Percentiles rank a stretch among this genome's conserved stretches.
Evolutionary conservation across 2,329 filamentous ascomycete species (phyloP).

Genomic region (Fusarium metavorans): DNA sequence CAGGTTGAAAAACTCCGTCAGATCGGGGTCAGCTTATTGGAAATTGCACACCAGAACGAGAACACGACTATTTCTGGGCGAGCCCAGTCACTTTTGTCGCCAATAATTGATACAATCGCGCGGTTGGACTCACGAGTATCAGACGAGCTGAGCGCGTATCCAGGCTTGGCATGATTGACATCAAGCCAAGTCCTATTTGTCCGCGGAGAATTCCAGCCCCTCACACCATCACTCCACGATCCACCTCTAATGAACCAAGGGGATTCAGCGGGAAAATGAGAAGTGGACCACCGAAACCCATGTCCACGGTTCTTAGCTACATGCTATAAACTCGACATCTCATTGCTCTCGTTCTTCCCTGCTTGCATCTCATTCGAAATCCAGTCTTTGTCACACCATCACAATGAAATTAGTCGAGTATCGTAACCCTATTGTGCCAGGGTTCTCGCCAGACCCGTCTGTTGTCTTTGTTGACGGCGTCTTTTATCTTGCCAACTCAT

Average conservation of each 20-base stretch:
- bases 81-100: neutral
- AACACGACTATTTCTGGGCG: slow-evolving; percentile 7
- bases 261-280: neutral
- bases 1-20: slow-evolving; percentile 33
- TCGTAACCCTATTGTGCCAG: slow-evolving; percentile 22
- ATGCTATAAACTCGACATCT: neutral
- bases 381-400: neutral
- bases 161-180: neutral
- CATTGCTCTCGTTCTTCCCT: neutral
- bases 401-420: slow-evolving; percentile 3
- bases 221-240: neutral
- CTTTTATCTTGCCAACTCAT: slow-evolving; percentile 31
- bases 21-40: slow-evolving; percentile 17
- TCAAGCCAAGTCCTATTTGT: slow-evolving; percentile 4
- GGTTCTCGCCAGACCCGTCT: slow-evolving; percentile 28
- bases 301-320: neutral
- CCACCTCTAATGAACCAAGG: neutral
- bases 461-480: slow-evolving; percentile 26
- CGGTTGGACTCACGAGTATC: slow-evolving; percentile 24
- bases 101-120: slow-evolving; percentile 17
- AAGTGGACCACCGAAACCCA: neutral
- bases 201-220: slow-evolving; percentile 17
- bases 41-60: slow-evolving; percentile 18
- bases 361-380: neutral
- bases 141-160: slow-evolving; percentile 18